Percentiles rank a stretch among this genome's conserved stretches.
Conservation (phyloP, 176 grass and related monocot species). For the Carex cristatella region DNA sequence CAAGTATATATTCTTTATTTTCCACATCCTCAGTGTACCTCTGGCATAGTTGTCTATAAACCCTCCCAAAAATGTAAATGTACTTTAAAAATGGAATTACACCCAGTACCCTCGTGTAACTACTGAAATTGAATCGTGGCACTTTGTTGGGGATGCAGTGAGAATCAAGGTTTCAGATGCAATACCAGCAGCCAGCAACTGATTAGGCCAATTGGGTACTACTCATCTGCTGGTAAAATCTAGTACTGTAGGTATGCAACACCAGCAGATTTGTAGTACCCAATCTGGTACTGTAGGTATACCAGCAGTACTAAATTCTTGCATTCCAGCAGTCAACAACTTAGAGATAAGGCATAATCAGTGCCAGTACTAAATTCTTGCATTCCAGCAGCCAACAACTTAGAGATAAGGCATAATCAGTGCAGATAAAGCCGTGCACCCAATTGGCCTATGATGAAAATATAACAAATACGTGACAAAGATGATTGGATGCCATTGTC, state of each 20-base stretch:
- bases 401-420: background rate
- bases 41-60: background rate
- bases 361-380: too few relatives aligned
- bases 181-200: background rate
- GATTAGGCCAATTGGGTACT: too few relatives aligned
- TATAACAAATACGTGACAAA: background rate
- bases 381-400: too few relatives aligned
- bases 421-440: background rate
- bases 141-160: background rate
- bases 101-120: background rate
- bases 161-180: background rate
- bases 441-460: background rate
- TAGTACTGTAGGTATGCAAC: background rate
- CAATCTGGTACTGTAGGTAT: too few relatives aligned
- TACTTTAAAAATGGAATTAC: background rate
- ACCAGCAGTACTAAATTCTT: too few relatives aligned
- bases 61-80: too few relatives aligned
- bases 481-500: background rate
- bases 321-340: too few relatives aligned
- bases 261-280: too few relatives aligned
- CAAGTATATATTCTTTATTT: background rate
- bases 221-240: too few relatives aligned
- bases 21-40: background rate
- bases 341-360: too few relatives aligned
- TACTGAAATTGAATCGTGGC: background rate